phyloP scores from a whole-genome alignment of 192 early-diverging fungal genomes.

The Rhizophagus sp. region DNA sequence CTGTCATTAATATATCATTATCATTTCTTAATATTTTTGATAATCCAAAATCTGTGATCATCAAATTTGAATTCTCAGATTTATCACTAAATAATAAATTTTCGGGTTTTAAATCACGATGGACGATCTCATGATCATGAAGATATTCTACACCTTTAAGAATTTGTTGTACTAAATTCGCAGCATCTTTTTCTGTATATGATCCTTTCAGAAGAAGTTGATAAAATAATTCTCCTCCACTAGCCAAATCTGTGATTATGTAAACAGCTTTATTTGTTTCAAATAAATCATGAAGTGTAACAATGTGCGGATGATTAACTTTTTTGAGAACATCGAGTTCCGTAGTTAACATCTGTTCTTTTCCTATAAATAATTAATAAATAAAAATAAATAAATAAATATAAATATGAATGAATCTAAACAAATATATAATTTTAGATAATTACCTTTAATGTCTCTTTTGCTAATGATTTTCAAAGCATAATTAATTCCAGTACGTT shows the following conservation, averaged over 20 bases:
- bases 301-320: constrained; percentile 84
- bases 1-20: constrained; percentile 80
- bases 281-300: constrained; percentile 73
- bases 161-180: constrained; percentile 71
- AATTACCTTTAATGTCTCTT: constrained; percentile 48
- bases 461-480: constrained; percentile 80
- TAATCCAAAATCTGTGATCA: constrained; percentile 91
- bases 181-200: constrained; percentile 83
- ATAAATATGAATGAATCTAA: too few relatives aligned
- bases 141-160: constrained; percentile 85
- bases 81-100: constrained; percentile 78
- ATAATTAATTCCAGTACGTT: constrained; percentile 54
- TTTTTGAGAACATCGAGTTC: constrained; percentile 73
- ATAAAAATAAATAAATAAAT: too few relatives aligned
- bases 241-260: constrained; percentile 72
- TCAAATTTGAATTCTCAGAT: constrained; percentile 60
- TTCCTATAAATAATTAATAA: constrained; percentile 39
- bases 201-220: constrained; percentile 71
- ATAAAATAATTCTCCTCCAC: constrained; percentile 88
- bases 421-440: neutral
- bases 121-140: constrained; percentile 85
- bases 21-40: constrained; percentile 70
- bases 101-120: constrained; percentile 85
- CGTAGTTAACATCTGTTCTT: constrained; percentile 61
- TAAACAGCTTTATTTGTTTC: constrained; percentile 74